Conservation (phyloP, 2,329 filamentous ascomycete species). For the Berkeleyomyces rouxiae region DNA sequence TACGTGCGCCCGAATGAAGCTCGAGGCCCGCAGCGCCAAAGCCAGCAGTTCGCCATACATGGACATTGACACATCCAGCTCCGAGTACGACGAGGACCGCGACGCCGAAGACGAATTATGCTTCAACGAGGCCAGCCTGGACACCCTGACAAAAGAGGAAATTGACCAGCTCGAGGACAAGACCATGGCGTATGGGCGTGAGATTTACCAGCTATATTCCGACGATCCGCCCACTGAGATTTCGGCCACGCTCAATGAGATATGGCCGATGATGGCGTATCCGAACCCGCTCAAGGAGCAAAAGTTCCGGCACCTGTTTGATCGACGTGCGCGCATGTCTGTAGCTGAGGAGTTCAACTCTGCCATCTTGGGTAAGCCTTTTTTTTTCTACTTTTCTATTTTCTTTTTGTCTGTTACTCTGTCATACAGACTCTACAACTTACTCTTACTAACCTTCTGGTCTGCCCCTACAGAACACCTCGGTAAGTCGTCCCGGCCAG, state of each 20-base stretch:
- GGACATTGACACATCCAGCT: conserved; percentile 32
- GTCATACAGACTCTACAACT: neutral
- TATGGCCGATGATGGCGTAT: conserved; percentile 81
- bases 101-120: neutral
- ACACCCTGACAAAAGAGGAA: conserved; percentile 14
- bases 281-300: conserved; percentile 58
- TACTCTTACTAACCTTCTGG: neutral
- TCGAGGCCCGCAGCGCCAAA: conserved; percentile 20
- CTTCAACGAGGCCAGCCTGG: neutral
- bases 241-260: conserved; percentile 58
- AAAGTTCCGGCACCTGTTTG: conserved; percentile 61
- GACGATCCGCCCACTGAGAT: conserved; percentile 54
- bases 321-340: conserved; percentile 52
- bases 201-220: conserved; percentile 60
- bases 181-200: conserved; percentile 64
- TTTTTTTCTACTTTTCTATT: conserved; percentile 2
- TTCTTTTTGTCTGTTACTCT: neutral
- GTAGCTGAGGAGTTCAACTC: conserved; percentile 91
- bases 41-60: conserved; percentile 21
- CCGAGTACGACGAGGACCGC: neutral
- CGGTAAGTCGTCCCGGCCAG: conserved; percentile 75
- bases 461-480: conserved; percentile 49
- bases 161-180: conserved; percentile 41
- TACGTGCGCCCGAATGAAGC: conserved; percentile 22
- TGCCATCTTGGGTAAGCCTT: conserved; percentile 63